Evolutionary conservation across 768 basidiomycete species (phyloP), one percentile per base, ranked within the genome.

Genomic region (Boletus coccyginus): DNA sequence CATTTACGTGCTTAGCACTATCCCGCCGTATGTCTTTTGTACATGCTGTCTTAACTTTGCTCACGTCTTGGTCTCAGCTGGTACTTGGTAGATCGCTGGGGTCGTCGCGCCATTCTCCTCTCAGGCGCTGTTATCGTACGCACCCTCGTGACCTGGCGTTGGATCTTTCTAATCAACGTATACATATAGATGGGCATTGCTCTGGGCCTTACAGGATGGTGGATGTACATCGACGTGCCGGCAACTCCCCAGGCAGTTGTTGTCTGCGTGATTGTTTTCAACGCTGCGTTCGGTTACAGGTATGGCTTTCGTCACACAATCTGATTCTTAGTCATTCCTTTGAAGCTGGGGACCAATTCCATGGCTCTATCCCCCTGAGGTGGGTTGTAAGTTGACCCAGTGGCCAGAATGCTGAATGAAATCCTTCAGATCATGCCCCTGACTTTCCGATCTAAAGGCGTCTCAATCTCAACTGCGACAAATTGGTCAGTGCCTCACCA

Each of bases 81-180:
- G 95, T 91, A 92, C 69, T 81, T 98, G 53, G 91, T 96, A 46
- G 95, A 98, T 65, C 84, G 86, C 6, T 92, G 92, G 84, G 95
- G 95, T 11, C 81, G 95, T 48, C 82, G 95, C 2, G 77, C 88
- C 2, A 97, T 98, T 62, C 77, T 98, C 3, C 78, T 98, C 19
- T 87, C 85, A 7, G 95, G 95, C 9, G 93, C 94, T 29, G 84
- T 87, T 10, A 75, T 90, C 13, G 89, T 92, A 67, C 21, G 84
- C 74, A 7, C 58, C 53, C 3, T 44, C 33, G 7, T 45, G 39
- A n/a, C 38, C 33, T 49, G 17, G n/a, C 55, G 50, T 48, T 42
- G 9, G 29, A 50, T 27, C 17, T n/a, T 52, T 57, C 53, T 55
- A 24, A 60, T 44, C 13, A 42, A 33, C 50, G 24, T 17, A 19